phyloP scores from a whole-genome alignment of 805 yeast genomes.

The Isabelozyma gotoi region DNA sequence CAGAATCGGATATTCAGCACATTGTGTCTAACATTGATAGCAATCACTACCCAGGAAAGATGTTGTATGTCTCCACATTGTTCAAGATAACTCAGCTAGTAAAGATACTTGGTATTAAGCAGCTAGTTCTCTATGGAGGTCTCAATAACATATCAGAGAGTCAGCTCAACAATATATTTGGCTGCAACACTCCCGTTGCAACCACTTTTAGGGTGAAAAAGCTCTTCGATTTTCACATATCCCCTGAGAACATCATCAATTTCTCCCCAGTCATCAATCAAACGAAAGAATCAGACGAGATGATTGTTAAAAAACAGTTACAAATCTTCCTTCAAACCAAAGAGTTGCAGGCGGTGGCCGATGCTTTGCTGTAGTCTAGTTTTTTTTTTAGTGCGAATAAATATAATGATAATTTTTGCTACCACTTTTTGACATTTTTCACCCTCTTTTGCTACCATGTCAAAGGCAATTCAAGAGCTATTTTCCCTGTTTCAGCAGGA shows the following conservation, averaged over 20 bases:
- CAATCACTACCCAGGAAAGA: slow-evolving; percentile 16
- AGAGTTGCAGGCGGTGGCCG: slow-evolving; percentile 3
- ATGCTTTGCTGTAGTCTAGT: background rate
- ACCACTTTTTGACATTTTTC: too few relatives aligned
- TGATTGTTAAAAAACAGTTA: slow-evolving; percentile 2
- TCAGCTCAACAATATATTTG: slow-evolving; percentile 7
- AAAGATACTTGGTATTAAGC: slow-evolving; percentile 12
- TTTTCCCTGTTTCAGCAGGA: slow-evolving; percentile 7
- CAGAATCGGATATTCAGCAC: slow-evolving; percentile 6
- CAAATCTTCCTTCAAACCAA: slow-evolving; percentile 3
- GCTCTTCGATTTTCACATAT: slow-evolving; percentile 1
- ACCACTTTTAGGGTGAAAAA: slow-evolving; percentile 3
- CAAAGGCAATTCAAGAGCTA: slow-evolving; percentile 1
- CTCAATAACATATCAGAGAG: slow-evolving; percentile 13
- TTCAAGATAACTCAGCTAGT: slow-evolving; percentile 12
- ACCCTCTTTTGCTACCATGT: too few relatives aligned
- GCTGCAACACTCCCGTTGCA: slow-evolving; percentile 4
- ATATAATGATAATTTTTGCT: too few relatives aligned
- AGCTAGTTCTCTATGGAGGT: slow-evolving; percentile 13
- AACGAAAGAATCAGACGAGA: background rate
- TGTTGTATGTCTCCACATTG: slow-evolving; percentile 11
- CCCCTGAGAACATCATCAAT: slow-evolving; percentile 1
- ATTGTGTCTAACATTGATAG: slow-evolving; percentile 8
- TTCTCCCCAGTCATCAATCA: slow-evolving; percentile 1
- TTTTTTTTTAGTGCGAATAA: background rate